These are phyloP conservation scores for Crithidia bombi DNA, from an alignment of 208 protist species.

Conservation along the genomic window DNA sequence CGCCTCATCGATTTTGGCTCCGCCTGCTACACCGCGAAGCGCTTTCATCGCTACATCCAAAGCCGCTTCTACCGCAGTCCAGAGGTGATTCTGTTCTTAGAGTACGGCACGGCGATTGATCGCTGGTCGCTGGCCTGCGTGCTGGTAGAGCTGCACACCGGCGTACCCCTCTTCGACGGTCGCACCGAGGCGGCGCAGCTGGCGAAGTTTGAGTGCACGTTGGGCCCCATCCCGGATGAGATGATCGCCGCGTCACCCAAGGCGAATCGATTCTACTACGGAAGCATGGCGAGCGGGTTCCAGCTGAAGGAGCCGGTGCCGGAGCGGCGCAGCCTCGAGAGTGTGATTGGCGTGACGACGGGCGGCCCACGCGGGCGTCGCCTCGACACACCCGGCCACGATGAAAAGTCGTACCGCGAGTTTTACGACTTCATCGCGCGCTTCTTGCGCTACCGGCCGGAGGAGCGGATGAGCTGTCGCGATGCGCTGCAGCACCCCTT, in stretches of 20 bases:
- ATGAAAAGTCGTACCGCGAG: slow-evolving; percentile 48
- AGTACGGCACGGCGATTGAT: slow-evolving; percentile 96
- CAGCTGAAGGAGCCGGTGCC: slow-evolving; percentile 50
- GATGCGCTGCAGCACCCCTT: slow-evolving; percentile 83
- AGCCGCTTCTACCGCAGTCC: slow-evolving; percentile 98
- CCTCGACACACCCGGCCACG: slow-evolving; percentile 44
- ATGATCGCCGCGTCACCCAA: slow-evolving; percentile 73
- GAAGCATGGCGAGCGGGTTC: slow-evolving; percentile 9
- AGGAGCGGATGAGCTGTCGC: slow-evolving; percentile 75
- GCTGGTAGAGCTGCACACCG: slow-evolving; percentile 98
- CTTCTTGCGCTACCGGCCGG: slow-evolving; percentile 61
- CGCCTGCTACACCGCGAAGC: slow-evolving; percentile 93
- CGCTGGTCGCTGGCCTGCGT: slow-evolving; percentile 99
- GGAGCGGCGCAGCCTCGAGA: slow-evolving; percentile 42
- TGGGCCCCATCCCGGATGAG: slow-evolving; percentile 66
- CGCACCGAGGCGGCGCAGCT: slow-evolving; percentile 95
- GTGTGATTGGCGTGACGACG: slow-evolving; percentile 55
- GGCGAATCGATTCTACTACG: slow-evolving; percentile 62
- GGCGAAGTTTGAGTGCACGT: slow-evolving; percentile 88
- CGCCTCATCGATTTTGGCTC: slow-evolving; percentile 98
- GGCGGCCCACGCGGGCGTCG: slow-evolving; percentile 53
- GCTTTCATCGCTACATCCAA: slow-evolving; percentile 98
- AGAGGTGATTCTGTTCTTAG: slow-evolving; percentile 96
- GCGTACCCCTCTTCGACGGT: slow-evolving; percentile 96
- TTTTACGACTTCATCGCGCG: slow-evolving; percentile 68